Evolutionary conservation across 2,329 filamentous ascomycete species (phyloP).

Genomic region (Penicillium decumbens): DNA sequence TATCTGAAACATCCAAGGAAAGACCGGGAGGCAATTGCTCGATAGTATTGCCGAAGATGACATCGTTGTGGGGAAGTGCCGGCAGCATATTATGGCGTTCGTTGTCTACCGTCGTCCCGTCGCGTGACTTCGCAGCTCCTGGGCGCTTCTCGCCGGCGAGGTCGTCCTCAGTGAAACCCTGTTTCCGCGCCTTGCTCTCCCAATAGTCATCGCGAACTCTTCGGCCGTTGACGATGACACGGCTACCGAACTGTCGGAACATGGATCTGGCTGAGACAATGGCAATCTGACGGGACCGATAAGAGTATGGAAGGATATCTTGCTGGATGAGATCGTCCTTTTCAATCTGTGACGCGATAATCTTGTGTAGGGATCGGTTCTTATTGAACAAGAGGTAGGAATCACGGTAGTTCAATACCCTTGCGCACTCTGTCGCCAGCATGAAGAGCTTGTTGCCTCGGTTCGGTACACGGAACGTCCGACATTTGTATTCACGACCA

Average conservation of each 20-base stretch:
- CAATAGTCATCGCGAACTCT: slow-evolving; percentile 97
- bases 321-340: slow-evolving; percentile 95
- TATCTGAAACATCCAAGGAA: slow-evolving; percentile 61
- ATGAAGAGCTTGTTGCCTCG: slow-evolving; percentile 94
- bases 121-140: slow-evolving; percentile 80
- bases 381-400: slow-evolving; percentile 99
- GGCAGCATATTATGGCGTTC: slow-evolving; percentile 55
- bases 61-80: slow-evolving; percentile 71
- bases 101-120: slow-evolving; percentile 69
- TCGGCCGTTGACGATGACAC: slow-evolving; percentile 83
- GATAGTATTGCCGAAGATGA: slow-evolving; percentile 78
- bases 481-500: slow-evolving; percentile 81
- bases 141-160: slow-evolving; percentile 93
- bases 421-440: slow-evolving; percentile 94
- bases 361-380: slow-evolving; percentile 93
- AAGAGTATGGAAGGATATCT: slow-evolving; percentile 94
- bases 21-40: slow-evolving; percentile 64
- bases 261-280: slow-evolving; percentile 97
- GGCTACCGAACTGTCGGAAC: slow-evolving; percentile 96
- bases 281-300: slow-evolving; percentile 95
- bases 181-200: slow-evolving; percentile 94
- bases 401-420: slow-evolving; percentile 88
- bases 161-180: slow-evolving; percentile 97
- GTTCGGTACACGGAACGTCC: slow-evolving; percentile 88
- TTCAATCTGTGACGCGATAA: slow-evolving; percentile 90